phyloP scores from a whole-genome alignment of 2,329 filamentous ascomycete genomes.

The Colletotrichum liaoningense region DNA sequence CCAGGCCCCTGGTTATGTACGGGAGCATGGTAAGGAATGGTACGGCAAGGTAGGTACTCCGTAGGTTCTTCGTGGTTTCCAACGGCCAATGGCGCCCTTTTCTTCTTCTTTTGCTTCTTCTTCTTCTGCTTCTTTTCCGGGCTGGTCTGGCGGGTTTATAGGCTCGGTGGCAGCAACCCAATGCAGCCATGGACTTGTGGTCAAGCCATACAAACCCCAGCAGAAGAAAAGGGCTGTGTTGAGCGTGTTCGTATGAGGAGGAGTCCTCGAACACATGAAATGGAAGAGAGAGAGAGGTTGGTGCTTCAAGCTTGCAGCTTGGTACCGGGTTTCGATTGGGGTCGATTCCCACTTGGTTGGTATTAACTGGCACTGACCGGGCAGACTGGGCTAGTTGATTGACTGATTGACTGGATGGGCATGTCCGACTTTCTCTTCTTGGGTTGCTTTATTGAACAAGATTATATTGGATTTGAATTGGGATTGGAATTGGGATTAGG shows the following conservation, averaged over 20 bases:
- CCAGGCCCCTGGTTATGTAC: not conserved
- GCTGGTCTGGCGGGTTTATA: not conserved
- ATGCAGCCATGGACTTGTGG: not conserved
- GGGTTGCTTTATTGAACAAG: constrained; percentile 29
- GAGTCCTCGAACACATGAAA: not conserved
- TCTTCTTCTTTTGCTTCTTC: not conserved
- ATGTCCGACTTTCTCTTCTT: constrained; percentile 5
- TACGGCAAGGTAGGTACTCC: too few relatives aligned
- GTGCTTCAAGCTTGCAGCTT: not conserved
- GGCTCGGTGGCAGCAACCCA: not conserved
- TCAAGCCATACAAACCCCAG: not conserved
- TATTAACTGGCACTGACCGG: not conserved
- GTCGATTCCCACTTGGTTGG: not conserved
- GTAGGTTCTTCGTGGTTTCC: not conserved
- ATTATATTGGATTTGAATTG: not conserved
- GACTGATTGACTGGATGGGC: constrained; percentile 8
- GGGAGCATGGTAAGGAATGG: not conserved
- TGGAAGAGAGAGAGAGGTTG: not conserved
- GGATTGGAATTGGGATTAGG: too few relatives aligned
- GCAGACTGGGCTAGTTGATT: too few relatives aligned
- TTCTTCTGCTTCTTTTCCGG: not conserved
- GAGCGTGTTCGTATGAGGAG: too few relatives aligned
- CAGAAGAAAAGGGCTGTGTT: not conserved
- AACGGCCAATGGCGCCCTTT: constrained; percentile 1
- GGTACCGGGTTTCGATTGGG: not conserved